A percentile compares a stretch with the other conserved stretches of the same genome.
Evolutionary conservation across 2,329 filamentous ascomycete species (phyloP).

Genomic region (Ophiostoma himal-ulmi): DNA sequence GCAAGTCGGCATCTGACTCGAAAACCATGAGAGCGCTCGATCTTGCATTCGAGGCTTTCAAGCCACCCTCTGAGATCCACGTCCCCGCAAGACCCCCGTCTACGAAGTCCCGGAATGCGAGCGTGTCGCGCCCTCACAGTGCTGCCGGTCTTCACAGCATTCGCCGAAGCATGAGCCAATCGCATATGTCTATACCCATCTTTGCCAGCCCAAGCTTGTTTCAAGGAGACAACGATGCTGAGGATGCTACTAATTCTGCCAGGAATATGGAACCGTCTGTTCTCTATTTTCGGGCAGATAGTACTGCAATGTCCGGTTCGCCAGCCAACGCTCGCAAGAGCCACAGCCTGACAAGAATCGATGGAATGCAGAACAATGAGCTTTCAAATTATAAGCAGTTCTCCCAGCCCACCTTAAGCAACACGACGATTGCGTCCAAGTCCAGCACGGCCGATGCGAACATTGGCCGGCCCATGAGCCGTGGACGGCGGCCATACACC

Average conservation of each 20-base stretch:
- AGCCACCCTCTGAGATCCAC: not conserved
- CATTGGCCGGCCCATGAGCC: conserved; percentile 20
- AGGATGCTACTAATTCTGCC: not conserved
- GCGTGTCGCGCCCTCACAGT: conserved; percentile 24
- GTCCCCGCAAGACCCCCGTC: conserved; percentile 29
- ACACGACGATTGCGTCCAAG: not conserved
- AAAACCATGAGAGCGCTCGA: not conserved
- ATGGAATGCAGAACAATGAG: not conserved
- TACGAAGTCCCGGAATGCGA: conserved; percentile 37
- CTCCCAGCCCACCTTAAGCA: not conserved
- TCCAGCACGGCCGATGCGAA: not conserved
- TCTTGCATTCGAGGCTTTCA: not conserved
- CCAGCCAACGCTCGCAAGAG: not conserved
- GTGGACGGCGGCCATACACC: conserved; percentile 22
- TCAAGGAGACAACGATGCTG: not conserved
- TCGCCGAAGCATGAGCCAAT: conserved; percentile 16
- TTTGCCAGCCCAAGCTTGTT: conserved; percentile 31
- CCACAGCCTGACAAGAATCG: not conserved
- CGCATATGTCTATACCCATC: conserved; percentile 28
- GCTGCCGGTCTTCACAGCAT: not conserved
- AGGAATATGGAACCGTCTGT: not conserved
- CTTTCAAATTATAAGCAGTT: not conserved
- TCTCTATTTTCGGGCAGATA: conserved; percentile 16
- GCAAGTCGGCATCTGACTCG: not conserved
- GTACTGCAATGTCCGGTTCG: not conserved